Evolutionary conservation across 495 filamentous ascomycete species (phyloP), one percentile per base, ranked within the genome.

Genomic region (Penicillium pancosmium): DNA sequence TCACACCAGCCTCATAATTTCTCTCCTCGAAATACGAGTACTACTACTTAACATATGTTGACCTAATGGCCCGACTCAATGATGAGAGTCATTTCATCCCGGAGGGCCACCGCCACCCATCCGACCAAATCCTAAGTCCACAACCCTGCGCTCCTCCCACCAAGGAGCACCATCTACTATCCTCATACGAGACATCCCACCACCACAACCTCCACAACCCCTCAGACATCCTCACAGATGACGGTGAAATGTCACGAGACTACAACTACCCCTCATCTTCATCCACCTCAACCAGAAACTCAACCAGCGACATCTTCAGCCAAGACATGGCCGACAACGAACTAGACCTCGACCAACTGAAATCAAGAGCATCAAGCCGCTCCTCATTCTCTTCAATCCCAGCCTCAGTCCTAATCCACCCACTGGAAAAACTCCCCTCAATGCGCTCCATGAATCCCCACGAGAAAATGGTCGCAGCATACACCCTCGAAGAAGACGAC

Each of bases 341-440:
- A 31, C 27, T 31, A 31, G 76, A 72, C 11, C 59, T 70, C 38
- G 57, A 55, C 5, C 66, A 61, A 0, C 34, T 69, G 33, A 70
- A 73, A 25, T 77, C 75, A 1, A 58, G 76, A 49, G 61, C 71
- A 23, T 78, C 77, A 6, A 81, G 77, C 56, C 73, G 71, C 35
- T 79, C 78, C 11, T 81, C 78, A 1, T 54, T 78, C 13, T 79
- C 76, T 5, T 80, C 78, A 0, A 57, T 76, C 9, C 77, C 78
- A 4, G 69, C 65, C 15, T 79, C 76, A 4, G 71, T 76, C 7
- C 60, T 78, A 10, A 61, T 71, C 4, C 71, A 75, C 41, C 59
- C 71, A 4, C 55, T 67, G 23, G 64, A 73, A 21, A 38, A 59
- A 10, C 57, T 57, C 34, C 71, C 72, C 23, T 52, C 63, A 16